Percentiles rank a stretch among this genome's conserved stretches.
Conservation (phyloP, 2,329 filamentous ascomycete genomes). For the Aureobasidium lini region DNA sequence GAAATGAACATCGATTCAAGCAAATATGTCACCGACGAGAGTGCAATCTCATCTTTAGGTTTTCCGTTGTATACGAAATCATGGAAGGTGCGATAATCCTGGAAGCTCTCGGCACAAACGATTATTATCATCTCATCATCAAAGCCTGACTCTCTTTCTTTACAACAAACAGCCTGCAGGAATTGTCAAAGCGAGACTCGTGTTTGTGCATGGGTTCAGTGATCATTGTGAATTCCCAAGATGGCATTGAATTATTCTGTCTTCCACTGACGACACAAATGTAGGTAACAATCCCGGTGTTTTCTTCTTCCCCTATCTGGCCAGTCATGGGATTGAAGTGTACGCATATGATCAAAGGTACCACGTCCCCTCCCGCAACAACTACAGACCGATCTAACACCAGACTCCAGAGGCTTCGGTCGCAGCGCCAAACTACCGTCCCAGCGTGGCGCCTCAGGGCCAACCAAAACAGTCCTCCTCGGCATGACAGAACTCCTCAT, state of each 20-base stretch:
- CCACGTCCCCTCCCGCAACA: neutral
- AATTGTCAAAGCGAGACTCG: constrained; percentile 55
- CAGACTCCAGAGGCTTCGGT: constrained; percentile 61
- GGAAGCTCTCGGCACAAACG: too few relatives aligned
- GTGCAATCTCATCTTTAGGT: too few relatives aligned
- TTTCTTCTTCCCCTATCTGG: constrained; percentile 63
- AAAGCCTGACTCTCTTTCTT: too few relatives aligned
- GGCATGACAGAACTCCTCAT: constrained; percentile 73
- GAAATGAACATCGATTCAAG: too few relatives aligned
- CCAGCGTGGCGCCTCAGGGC: constrained; percentile 64
- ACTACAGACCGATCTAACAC: neutral
- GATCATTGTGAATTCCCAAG: constrained; percentile 51
- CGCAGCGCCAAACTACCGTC: constrained; percentile 55
- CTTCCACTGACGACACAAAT: constrained; percentile 22
- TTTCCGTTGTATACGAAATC: too few relatives aligned
- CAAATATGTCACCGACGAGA: too few relatives aligned
- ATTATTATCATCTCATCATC: too few relatives aligned
- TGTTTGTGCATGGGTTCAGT: constrained; percentile 84
- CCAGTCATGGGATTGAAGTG: constrained; percentile 64
- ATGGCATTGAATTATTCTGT: constrained; percentile 4
- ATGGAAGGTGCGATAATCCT: too few relatives aligned
- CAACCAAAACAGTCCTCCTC: constrained; percentile 62
- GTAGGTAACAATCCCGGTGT: constrained; percentile 52
- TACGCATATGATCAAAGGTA: constrained; percentile 68
- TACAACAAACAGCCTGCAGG: too few relatives aligned